Conservation (phyloP, 768 basidiomycete genomes). For the Auricularia cornea region DNA sequence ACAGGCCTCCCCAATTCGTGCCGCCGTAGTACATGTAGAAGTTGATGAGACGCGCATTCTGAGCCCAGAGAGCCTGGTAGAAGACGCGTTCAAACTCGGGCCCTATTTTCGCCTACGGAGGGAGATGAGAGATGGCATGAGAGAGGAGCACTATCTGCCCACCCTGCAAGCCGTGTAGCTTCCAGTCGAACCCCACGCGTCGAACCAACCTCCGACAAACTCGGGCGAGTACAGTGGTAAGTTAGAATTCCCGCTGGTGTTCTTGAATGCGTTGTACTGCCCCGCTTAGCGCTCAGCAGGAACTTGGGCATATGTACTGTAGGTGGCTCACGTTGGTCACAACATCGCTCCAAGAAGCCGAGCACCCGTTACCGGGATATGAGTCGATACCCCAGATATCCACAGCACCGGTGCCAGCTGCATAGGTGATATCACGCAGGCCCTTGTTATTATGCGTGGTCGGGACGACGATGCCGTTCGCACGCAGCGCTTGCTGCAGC, state of each 20-base stretch:
- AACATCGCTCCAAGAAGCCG: slow-evolving; percentile 42
- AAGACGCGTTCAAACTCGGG: slow-evolving; percentile 73
- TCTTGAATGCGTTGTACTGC: slow-evolving; percentile 1
- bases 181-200: slow-evolving; percentile 71
- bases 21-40: slow-evolving; percentile 25
- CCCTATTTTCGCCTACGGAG: slow-evolving; percentile 37
- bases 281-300: background rate
- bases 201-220: slow-evolving; percentile 70
- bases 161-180: slow-evolving; percentile 30
- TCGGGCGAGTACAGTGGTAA: slow-evolving; percentile 64
- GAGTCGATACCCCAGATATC: slow-evolving; percentile 39
- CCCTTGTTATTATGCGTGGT: slow-evolving; percentile 41
- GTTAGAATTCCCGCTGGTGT: slow-evolving; percentile 22
- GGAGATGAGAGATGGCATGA: too few species aligned
- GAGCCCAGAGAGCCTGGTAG: slow-evolving; percentile 69
- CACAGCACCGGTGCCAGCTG: slow-evolving; percentile 34
- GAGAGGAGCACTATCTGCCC: too few species aligned
- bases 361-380: slow-evolving; percentile 39
- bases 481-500: slow-evolving; percentile 36
- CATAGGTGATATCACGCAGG: slow-evolving; percentile 41
- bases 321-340: slow-evolving; percentile 28
- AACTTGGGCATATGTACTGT: background rate
- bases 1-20: background rate
- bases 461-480: slow-evolving; percentile 42
- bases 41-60: slow-evolving; percentile 72